These are phyloP conservation scores for Colletotrichum gloeosporioides DNA, from an alignment of 2,329 filamentous ascomycete species.

Conservation along the genomic window DNA sequence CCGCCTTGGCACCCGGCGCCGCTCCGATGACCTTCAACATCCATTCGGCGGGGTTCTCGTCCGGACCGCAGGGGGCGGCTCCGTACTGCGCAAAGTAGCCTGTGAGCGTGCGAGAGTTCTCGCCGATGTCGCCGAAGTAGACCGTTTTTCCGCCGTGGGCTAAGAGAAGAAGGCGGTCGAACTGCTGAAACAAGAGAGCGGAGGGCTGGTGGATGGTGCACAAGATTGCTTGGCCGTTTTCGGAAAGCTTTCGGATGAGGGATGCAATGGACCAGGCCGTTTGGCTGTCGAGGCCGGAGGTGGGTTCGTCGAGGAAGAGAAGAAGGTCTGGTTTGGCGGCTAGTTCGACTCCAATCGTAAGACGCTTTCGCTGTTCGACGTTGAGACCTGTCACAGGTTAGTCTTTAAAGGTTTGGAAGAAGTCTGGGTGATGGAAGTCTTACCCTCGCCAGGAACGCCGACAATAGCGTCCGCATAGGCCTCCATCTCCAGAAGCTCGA, in stretches of 20 bases:
- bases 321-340: constrained; percentile 75
- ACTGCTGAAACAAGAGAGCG: constrained; percentile 46
- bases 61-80: constrained; percentile 53
- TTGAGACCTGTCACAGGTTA: constrained; percentile 38
- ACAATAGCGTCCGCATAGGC: constrained; percentile 75
- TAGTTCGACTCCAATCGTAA: constrained; percentile 79
- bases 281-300: constrained; percentile 76
- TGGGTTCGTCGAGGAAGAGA: constrained; percentile 81
- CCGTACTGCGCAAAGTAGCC: constrained; percentile 68
- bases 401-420: not conserved
- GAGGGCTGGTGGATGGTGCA: constrained; percentile 54
- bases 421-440: constrained; percentile 60
- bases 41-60: constrained; percentile 70
- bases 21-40: constrained; percentile 58
- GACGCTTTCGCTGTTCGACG: constrained; percentile 53
- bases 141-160: constrained; percentile 62
- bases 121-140: constrained; percentile 60
- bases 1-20: constrained; percentile 38
- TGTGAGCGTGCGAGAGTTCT: constrained; percentile 51
- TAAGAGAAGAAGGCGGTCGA: constrained; percentile 61
- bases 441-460: constrained; percentile 70
- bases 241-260: constrained; percentile 68
- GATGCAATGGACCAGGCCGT: constrained; percentile 77
- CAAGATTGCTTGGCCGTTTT: constrained; percentile 46
- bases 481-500: constrained; percentile 43